These are phyloP conservation scores for Aureobasidium sp. DNA, from an alignment of 2,329 filamentous ascomycete genomes.

Conservation along the genomic window DNA sequence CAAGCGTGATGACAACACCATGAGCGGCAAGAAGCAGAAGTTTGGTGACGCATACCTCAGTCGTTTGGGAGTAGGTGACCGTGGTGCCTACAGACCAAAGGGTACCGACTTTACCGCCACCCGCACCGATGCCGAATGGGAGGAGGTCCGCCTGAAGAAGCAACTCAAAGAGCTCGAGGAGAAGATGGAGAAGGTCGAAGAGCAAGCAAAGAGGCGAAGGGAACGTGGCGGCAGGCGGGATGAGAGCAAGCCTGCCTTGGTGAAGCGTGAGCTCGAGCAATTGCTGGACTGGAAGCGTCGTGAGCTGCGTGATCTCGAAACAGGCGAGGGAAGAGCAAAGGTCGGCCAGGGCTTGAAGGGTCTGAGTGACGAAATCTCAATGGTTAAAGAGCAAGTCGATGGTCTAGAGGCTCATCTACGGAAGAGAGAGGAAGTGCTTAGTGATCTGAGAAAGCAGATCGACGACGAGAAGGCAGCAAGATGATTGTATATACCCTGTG, in stretches of 20 bases:
- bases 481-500: constrained; percentile 15
- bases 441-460: constrained; percentile 72
- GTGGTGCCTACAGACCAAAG: constrained; percentile 69
- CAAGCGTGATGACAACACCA: constrained; percentile 69
- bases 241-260: constrained; percentile 77
- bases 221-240: constrained; percentile 50
- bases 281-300: constrained; percentile 89
- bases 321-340: constrained; percentile 60
- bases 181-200: constrained; percentile 78
- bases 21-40: constrained; percentile 86
- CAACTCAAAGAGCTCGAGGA: constrained; percentile 83
- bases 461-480: constrained; percentile 58
- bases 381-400: constrained; percentile 90
- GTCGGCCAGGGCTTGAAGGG: constrained; percentile 67
- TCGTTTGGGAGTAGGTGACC: constrained; percentile 68
- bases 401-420: constrained; percentile 77
- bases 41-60: constrained; percentile 97
- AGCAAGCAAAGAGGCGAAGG: constrained; percentile 48
- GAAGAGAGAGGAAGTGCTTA: constrained; percentile 66
- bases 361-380: constrained; percentile 76
- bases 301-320: constrained; percentile 67
- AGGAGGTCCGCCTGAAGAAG: constrained; percentile 90
- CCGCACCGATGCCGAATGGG: constrained; percentile 88
- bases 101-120: constrained; percentile 87
- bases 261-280: constrained; percentile 91